Evolutionary conservation across 2,329 filamentous ascomycete genomes (phyloP).

Genomic region (Colletotrichum sp.): DNA sequence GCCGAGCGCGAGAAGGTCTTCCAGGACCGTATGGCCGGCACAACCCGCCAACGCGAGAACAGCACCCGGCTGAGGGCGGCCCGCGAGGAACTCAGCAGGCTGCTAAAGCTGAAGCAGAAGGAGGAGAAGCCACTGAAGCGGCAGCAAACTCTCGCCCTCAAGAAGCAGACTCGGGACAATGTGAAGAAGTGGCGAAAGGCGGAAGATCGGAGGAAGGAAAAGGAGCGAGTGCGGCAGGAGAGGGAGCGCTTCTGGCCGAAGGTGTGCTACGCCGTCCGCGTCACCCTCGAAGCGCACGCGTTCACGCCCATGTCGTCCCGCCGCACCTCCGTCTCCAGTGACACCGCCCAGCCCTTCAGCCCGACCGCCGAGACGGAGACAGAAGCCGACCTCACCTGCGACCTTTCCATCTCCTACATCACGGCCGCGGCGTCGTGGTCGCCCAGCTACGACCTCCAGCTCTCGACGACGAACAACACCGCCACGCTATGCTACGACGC

Average conservation of each 20-base stretch:
- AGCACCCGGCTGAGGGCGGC: slow-evolving; percentile 33
- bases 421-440: slow-evolving; percentile 63
- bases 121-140: not conserved
- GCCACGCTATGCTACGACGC: slow-evolving; percentile 66
- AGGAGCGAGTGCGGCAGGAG: slow-evolving; percentile 46
- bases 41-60: slow-evolving; percentile 30
- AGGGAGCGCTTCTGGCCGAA: slow-evolving; percentile 55
- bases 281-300: slow-evolving; percentile 53
- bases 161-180: slow-evolving; percentile 27
- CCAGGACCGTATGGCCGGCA: slow-evolving; percentile 41
- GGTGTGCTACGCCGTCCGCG: slow-evolving; percentile 52
- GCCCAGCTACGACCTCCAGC: slow-evolving; percentile 65
- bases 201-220: slow-evolving; percentile 45
- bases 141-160: not conserved
- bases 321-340: slow-evolving; percentile 56
- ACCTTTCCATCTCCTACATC: slow-evolving; percentile 63
- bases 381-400: slow-evolving; percentile 35
- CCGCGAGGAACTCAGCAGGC: slow-evolving; percentile 34
- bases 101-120: slow-evolving; percentile 22
- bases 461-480: slow-evolving; percentile 60
- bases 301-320: slow-evolving; percentile 52
- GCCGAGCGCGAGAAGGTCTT: slow-evolving; percentile 47
- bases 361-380: slow-evolving; percentile 35
- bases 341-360: slow-evolving; percentile 51
- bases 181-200: slow-evolving; percentile 35